phyloP scores from a whole-genome alignment of 768 basidiomycete genomes.

The Holtermannia corniformis region DNA sequence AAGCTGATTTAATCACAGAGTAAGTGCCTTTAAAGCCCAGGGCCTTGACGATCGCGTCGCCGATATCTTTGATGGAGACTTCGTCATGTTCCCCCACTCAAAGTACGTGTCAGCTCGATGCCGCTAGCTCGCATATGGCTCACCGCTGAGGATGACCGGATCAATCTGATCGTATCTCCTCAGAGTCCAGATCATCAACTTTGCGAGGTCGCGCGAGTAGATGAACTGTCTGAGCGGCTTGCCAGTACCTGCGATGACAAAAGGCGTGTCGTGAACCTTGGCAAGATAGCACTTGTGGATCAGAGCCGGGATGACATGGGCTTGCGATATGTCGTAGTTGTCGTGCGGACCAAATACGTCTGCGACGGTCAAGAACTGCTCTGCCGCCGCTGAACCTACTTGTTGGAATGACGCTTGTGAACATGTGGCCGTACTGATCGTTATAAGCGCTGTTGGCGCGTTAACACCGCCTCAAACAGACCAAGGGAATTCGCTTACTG shows the following conservation, averaged over 20 bases:
- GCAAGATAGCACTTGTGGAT: constrained; percentile 89
- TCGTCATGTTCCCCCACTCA: constrained; percentile 87
- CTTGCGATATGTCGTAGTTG: constrained; percentile 59
- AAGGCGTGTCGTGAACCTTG: constrained; percentile 80
- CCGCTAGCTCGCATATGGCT: constrained; percentile 13
- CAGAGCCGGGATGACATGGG: constrained; percentile 89
- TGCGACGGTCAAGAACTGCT: neutral
- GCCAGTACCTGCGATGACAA: constrained; percentile 80
- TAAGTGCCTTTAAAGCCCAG: constrained; percentile 71
- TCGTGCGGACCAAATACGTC: constrained; percentile 89
- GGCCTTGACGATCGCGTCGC: constrained; percentile 79
- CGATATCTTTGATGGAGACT: constrained; percentile 81
- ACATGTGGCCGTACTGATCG: constrained; percentile 87
- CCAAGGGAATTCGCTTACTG: constrained; percentile 50
- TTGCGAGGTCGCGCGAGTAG: constrained; percentile 91
- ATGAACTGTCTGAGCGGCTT: constrained; percentile 95
- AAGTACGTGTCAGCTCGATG: neutral
- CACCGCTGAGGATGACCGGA: constrained; percentile 83
- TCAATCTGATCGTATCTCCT: constrained; percentile 86
- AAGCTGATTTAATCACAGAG: constrained; percentile 46
- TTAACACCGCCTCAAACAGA: neutral
- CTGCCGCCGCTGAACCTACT: constrained; percentile 37
- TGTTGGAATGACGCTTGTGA: constrained; percentile 93
- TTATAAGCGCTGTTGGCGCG: constrained; percentile 66
- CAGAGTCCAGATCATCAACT: constrained; percentile 66